A percentile compares a stretch with the other conserved stretches of the same genome.
Conservation (phyloP, 2,329 filamentous ascomycete species). For the Lachnellula subtilissima region DNA sequence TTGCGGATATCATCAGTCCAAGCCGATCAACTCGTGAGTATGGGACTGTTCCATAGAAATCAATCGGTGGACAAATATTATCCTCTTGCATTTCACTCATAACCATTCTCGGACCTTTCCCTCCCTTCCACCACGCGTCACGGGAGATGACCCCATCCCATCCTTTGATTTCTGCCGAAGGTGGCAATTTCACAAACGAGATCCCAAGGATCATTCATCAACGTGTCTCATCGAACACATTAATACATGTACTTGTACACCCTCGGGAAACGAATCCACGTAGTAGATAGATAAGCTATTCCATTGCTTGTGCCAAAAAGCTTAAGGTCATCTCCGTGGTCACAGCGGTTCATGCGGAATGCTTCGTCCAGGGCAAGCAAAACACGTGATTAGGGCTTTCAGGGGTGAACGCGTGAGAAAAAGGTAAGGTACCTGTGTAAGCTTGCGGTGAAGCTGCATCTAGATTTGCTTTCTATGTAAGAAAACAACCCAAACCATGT, state of each 20-base stretch:
- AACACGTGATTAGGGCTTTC: background rate
- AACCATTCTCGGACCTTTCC: background rate
- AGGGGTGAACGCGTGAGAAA: background rate
- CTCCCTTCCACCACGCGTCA: background rate
- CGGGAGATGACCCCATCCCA: background rate
- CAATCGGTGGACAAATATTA: background rate
- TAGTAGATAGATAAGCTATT: too few relatives aligned
- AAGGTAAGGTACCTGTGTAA: background rate
- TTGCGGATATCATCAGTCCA: background rate
- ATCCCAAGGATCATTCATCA: slow-evolving; percentile 5
- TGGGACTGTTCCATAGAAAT: too few relatives aligned
- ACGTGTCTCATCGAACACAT: slow-evolving; percentile 1
- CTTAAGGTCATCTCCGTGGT: background rate
- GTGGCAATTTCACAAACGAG: slow-evolving; percentile 15
- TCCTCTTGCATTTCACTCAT: background rate
- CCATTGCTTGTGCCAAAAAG: too few relatives aligned
- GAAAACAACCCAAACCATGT: too few relatives aligned
- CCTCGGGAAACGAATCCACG: too few relatives aligned
- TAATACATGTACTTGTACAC: slow-evolving; percentile 1
- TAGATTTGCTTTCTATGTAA: background rate
- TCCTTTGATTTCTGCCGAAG: slow-evolving; percentile 4
- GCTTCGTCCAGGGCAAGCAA: background rate
- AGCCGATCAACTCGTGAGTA: background rate
- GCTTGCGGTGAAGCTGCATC: background rate
- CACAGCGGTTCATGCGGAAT: slow-evolving; percentile 8